Conservation (phyloP, 345 rosid genomes). For the Dimocarpus longan region DNA sequence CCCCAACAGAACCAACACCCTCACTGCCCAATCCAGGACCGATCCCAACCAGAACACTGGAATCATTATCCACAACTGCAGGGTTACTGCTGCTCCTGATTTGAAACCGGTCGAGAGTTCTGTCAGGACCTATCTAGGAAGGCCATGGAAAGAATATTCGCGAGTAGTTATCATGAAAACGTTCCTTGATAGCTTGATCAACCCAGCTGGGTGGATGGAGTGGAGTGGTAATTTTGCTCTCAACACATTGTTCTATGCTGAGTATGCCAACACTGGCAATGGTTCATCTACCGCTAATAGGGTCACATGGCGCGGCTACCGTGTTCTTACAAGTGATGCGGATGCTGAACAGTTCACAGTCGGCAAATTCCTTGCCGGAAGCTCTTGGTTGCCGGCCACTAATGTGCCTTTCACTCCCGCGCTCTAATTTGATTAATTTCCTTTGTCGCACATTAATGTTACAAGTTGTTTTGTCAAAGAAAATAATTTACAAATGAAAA, state of each 20-base stretch:
- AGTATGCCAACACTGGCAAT: constrained; percentile 46
- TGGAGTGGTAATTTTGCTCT: constrained; percentile 57
- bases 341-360: constrained; percentile 49
- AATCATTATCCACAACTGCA: constrained; percentile 54
- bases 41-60: constrained; percentile 64
- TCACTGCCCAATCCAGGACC: constrained; percentile 51
- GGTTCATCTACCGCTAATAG: constrained; percentile 46
- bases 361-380: constrained; percentile 42
- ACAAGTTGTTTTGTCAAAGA: not conserved
- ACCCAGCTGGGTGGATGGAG: constrained; percentile 53
- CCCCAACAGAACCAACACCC: constrained; percentile 39
- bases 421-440: constrained; percentile 26
- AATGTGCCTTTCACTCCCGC: constrained; percentile 52
- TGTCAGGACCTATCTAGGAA: constrained; percentile 46
- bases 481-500: not conserved
- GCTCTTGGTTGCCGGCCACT: constrained; percentile 49
- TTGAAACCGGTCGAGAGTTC: constrained; percentile 47
- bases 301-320: constrained; percentile 52
- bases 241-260: constrained; percentile 52
- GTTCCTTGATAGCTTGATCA: constrained; percentile 43
- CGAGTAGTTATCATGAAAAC: constrained; percentile 45
- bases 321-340: constrained; percentile 36
- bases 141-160: constrained; percentile 57
- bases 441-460: not conserved
- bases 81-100: constrained; percentile 45